These are phyloP conservation scores for Claviceps citrina DNA, from an alignment of 2,329 filamentous ascomycete species.

Conservation along the genomic window DNA sequence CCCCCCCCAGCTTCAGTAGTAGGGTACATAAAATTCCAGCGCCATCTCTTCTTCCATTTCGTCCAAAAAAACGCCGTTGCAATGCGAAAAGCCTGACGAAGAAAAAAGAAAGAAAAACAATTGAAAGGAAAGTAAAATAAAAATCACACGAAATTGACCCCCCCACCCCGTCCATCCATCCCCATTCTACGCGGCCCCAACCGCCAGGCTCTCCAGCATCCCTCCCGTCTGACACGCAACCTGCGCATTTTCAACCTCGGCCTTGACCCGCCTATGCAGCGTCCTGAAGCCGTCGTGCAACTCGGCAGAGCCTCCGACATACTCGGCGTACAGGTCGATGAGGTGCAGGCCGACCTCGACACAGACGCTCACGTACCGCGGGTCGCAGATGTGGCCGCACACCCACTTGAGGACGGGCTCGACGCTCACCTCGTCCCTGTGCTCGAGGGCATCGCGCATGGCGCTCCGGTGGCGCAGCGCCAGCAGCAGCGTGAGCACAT, in stretches of 20 bases:
- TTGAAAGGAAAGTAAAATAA: neutral
- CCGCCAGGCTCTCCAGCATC: slow-evolving; percentile 63
- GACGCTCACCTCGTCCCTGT: slow-evolving; percentile 66
- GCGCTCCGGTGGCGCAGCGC: slow-evolving; percentile 80
- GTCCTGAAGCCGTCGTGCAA: slow-evolving; percentile 55
- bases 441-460: slow-evolving; percentile 62
- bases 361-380: slow-evolving; percentile 64
- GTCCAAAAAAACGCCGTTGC: slow-evolving; percentile 6
- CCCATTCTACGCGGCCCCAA: slow-evolving; percentile 5
- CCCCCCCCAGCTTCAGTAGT: too few relatives aligned
- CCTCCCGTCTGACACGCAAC: slow-evolving; percentile 67
- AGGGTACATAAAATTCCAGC: neutral
- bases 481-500: slow-evolving; percentile 61
- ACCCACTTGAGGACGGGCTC: slow-evolving; percentile 76
- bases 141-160: neutral
- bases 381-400: slow-evolving; percentile 64
- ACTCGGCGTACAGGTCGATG: slow-evolving; percentile 74
- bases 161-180: neutral
- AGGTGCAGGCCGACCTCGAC: slow-evolving; percentile 72
- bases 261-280: slow-evolving; percentile 54
- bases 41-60: neutral
- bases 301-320: slow-evolving; percentile 56
- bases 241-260: slow-evolving; percentile 71
- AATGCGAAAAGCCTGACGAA: slow-evolving; percentile 2
- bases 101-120: neutral